Evolutionary conservation across 1,284 basidiomycete species (phyloP).

Genomic region (Schizopora paradoxa): DNA sequence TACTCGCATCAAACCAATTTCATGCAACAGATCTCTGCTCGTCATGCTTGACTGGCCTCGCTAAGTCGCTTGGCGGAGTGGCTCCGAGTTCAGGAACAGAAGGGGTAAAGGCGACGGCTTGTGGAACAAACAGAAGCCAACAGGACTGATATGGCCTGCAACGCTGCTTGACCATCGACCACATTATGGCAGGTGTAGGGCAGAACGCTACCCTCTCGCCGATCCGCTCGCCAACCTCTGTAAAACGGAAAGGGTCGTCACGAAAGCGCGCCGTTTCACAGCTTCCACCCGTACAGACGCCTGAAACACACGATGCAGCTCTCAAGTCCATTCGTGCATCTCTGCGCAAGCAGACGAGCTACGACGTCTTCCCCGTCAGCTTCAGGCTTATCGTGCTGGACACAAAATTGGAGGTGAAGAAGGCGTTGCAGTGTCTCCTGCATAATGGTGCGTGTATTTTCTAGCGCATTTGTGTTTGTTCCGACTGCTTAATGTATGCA

Average conservation of each 20-base stretch:
- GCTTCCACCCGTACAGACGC: constrained; percentile 45
- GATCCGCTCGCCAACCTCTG: constrained; percentile 25
- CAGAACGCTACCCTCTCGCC: constrained; percentile 34
- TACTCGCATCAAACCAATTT: too few relatives aligned
- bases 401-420: constrained; percentile 90
- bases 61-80: too few relatives aligned
- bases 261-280: constrained; percentile 55
- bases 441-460: constrained; percentile 63
- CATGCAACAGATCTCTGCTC: too few relatives aligned
- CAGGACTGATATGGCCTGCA: neutral
- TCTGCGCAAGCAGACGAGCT: constrained; percentile 81
- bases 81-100: too few relatives aligned
- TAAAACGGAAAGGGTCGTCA: constrained; percentile 37
- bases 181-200: constrained; percentile 11
- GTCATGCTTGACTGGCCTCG: too few relatives aligned
- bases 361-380: constrained; percentile 95
- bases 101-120: too few relatives aligned
- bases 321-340: constrained; percentile 76
- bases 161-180: neutral
- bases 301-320: constrained; percentile 69
- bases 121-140: neutral
- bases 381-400: constrained; percentile 97
- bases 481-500: neutral
- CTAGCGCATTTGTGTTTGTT: constrained; percentile 3
- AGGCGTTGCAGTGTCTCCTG: constrained; percentile 84